Percentiles rank a stretch among this genome's conserved stretches.
These are phyloP conservation scores for Hypomyces rosellus DNA, from an alignment of 2,329 filamentous ascomycete genomes.

Conservation along the genomic window DNA sequence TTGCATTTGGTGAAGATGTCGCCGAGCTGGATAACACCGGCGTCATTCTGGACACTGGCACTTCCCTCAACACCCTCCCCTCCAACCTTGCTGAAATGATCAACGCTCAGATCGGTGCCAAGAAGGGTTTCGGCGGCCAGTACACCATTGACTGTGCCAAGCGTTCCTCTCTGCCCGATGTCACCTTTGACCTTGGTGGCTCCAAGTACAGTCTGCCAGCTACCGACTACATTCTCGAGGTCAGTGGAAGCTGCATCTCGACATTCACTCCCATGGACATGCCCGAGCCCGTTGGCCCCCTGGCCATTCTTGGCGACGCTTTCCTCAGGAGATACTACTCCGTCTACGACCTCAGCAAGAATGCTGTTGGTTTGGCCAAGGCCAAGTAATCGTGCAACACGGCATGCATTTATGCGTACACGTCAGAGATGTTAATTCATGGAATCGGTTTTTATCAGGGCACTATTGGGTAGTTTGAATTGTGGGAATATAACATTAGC, in stretches of 20 bases:
- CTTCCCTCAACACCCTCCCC: slow-evolving; percentile 93
- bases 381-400: slow-evolving; percentile 49
- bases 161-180: slow-evolving; percentile 76
- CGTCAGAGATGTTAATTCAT: background rate
- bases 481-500: background rate
- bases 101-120: slow-evolving; percentile 96
- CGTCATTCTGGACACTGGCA: slow-evolving; percentile 96
- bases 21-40: slow-evolving; percentile 92
- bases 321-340: slow-evolving; percentile 87
- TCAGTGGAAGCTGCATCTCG: slow-evolving; percentile 92
- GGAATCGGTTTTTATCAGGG: background rate
- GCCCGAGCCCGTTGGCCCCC: slow-evolving; percentile 78
- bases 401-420: background rate
- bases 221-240: slow-evolving; percentile 92
- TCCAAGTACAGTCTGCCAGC: slow-evolving; percentile 88
- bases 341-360: slow-evolving; percentile 89
- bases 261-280: slow-evolving; percentile 97
- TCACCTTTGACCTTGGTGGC: slow-evolving; percentile 84
- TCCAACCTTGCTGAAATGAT: slow-evolving; percentile 87
- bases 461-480: background rate
- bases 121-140: slow-evolving; percentile 96
- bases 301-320: slow-evolving; percentile 89
- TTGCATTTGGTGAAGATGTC: slow-evolving; percentile 78
- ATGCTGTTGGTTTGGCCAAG: slow-evolving; percentile 82
- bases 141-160: slow-evolving; percentile 88